A percentile compares a stretch with the other conserved stretches of the same genome.
Evolutionary conservation across 495 filamentous ascomycete genomes (phyloP).

Genomic region (Penicillium egyptiacum): DNA sequence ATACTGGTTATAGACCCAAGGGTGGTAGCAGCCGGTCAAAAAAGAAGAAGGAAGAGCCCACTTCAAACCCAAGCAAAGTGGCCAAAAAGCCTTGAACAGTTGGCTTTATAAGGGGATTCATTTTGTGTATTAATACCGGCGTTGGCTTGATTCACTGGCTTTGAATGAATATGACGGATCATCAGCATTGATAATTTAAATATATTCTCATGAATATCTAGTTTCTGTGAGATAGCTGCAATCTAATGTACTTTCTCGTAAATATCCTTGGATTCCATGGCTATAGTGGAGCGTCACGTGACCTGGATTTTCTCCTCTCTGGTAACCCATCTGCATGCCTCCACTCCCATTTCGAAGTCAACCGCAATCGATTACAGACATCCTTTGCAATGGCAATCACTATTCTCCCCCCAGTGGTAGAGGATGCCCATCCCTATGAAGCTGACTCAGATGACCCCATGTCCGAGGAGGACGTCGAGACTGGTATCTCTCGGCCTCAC

Average conservation of each 20-base stretch:
- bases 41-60: constrained; percentile 63
- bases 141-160: constrained; percentile 14
- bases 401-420: constrained; percentile 64
- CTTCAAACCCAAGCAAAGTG: constrained; percentile 30
- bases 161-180: background rate
- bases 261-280: background rate
- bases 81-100: constrained; percentile 34
- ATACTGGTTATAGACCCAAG: constrained; percentile 69
- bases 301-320: constrained; percentile 10
- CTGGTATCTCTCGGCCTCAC: constrained; percentile 35
- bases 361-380: background rate
- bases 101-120: constrained; percentile 4
- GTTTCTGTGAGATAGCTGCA: background rate
- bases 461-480: constrained; percentile 62
- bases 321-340: background rate
- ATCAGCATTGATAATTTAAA: background rate
- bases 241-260: background rate
- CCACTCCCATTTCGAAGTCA: background rate
- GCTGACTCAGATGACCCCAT: constrained; percentile 44
- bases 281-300: constrained; percentile 10
- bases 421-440: constrained; percentile 34
- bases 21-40: constrained; percentile 58
- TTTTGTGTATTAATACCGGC: constrained; percentile 26
- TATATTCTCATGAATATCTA: background rate
- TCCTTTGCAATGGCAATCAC: constrained; percentile 68